These are phyloP conservation scores for Physaria fendleri DNA, from an alignment of 345 rosid species.

Conservation along the genomic window DNA sequence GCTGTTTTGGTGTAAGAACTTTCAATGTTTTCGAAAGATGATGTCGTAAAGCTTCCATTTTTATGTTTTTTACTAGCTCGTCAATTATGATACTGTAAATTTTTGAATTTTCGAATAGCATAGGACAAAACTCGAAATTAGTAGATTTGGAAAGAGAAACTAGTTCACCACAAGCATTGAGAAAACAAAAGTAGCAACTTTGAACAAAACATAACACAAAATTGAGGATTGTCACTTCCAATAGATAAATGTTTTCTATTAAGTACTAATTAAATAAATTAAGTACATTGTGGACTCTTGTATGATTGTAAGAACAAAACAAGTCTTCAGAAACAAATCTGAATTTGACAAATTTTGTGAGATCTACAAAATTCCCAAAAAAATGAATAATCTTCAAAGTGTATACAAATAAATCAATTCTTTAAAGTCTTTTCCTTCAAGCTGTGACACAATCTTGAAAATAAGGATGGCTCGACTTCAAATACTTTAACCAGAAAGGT, in stretches of 20 bases:
- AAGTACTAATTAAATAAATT: no score
- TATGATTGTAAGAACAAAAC: slow-evolving; percentile 9
- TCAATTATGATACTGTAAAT: no score
- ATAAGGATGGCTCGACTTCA: slow-evolving; percentile 74
- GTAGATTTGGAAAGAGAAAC: background rate
- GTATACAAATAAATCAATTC: no score
- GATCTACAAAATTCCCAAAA: slow-evolving; percentile 21
- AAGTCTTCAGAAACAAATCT: background rate
- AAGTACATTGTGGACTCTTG: slow-evolving; percentile 10
- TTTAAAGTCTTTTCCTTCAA: slow-evolving; percentile 32
- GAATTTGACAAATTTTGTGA: slow-evolving; percentile 14
- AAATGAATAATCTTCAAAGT: slow-evolving; percentile 27
- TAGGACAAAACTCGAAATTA: background rate
- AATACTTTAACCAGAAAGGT: slow-evolving; percentile 81
- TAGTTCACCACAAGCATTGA: background rate
- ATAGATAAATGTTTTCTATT: no score
- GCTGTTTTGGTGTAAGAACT: slow-evolving; percentile 10
- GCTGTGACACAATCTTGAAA: slow-evolving; percentile 57
- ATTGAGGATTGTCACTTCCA: no score
- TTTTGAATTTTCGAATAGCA: no score
- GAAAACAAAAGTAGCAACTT: background rate
- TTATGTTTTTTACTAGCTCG: background rate
- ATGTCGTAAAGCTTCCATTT: slow-evolving; percentile 1
- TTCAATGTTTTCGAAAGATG: slow-evolving; percentile 4
- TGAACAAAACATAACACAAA: background rate